These are phyloP conservation scores for Tulasnella sp. DNA, from an alignment of 768 basidiomycete species.

Conservation along the genomic window DNA sequence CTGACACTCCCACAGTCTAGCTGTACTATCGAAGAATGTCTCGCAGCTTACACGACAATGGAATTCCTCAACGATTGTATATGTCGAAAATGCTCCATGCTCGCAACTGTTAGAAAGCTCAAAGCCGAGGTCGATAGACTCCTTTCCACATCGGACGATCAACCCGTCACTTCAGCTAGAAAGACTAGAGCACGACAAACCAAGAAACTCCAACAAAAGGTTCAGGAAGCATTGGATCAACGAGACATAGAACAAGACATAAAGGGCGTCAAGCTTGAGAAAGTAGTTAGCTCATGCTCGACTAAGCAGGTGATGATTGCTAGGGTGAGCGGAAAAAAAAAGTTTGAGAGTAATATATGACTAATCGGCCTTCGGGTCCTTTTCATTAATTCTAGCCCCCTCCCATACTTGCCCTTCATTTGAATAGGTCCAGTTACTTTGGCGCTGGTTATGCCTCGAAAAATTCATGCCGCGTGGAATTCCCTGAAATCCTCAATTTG, in stretches of 20 bases:
- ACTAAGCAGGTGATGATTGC: constrained; percentile 91
- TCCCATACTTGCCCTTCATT: constrained; percentile 70
- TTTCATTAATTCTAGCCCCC: constrained; percentile 46
- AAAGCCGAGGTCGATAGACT: constrained; percentile 48
- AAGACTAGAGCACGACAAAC: constrained; percentile 66
- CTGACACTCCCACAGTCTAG: constrained; percentile 32
- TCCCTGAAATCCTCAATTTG: constrained; percentile 81
- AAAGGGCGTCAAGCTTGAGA: constrained; percentile 67
- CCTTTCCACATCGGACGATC: constrained; percentile 25
- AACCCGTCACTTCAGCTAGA: constrained; percentile 36
- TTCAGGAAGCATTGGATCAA: constrained; percentile 53
- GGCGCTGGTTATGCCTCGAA: constrained; percentile 59
- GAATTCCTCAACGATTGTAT: constrained; percentile 85
- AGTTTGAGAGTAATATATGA: constrained; percentile 2
- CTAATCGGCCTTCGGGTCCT: not conserved
- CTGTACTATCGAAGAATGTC: constrained; percentile 67
- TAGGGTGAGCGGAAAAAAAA: constrained; percentile 40
- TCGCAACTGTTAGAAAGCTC: constrained; percentile 58
- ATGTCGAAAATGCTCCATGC: constrained; percentile 81
- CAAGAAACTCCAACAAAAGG: constrained; percentile 44
- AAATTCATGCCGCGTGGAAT: constrained; percentile 67
- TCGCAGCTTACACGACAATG: constrained; percentile 77
- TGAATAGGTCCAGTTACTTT: constrained; percentile 81
- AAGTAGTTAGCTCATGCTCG: constrained; percentile 55
- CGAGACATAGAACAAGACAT: constrained; percentile 75